These are phyloP conservation scores for Penicillium verhagenii DNA, from an alignment of 495 filamentous ascomycete species.

Conservation along the genomic window DNA sequence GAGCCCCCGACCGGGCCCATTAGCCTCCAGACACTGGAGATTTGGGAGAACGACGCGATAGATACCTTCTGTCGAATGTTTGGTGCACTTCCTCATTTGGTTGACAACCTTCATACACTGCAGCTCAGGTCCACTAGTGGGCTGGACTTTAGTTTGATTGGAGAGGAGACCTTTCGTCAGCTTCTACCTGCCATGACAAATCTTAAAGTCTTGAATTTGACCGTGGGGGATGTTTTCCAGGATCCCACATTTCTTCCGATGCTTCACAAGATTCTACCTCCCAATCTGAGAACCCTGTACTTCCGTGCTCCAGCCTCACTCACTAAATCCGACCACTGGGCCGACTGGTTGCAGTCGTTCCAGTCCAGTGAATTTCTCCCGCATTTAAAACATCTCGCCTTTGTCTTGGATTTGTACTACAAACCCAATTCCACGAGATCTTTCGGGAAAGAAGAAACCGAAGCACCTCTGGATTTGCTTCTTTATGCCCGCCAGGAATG, in stretches of 20 bases:
- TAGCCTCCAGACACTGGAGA: slow-evolving; percentile 21
- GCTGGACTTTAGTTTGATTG: slow-evolving; percentile 12
- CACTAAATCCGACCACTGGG: slow-evolving; percentile 14
- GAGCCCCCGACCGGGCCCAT: slow-evolving; percentile 2
- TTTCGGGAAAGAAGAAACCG: background rate
- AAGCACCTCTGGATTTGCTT: slow-evolving; percentile 12
- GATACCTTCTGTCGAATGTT: slow-evolving; percentile 23
- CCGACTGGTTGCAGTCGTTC: slow-evolving; percentile 21
- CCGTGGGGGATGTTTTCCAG: slow-evolving; percentile 24
- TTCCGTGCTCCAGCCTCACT: slow-evolving; percentile 27
- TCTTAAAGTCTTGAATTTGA: slow-evolving; percentile 21
- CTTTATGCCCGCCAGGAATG: slow-evolving; percentile 16
- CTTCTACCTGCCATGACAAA: slow-evolving; percentile 11
- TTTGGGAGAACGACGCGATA: slow-evolving; percentile 25
- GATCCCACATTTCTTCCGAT: slow-evolving; percentile 14
- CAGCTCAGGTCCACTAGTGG: slow-evolving; percentile 22
- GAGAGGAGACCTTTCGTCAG: slow-evolving; percentile 7
- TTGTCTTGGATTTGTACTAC: slow-evolving; percentile 24
- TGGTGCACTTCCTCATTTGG: slow-evolving; percentile 20
- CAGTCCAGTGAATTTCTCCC: slow-evolving; percentile 14
- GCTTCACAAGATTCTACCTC: slow-evolving; percentile 16
- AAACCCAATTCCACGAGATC: background rate
- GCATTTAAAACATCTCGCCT: slow-evolving; percentile 15
- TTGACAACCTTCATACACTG: slow-evolving; percentile 17
- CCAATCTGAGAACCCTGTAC: slow-evolving; percentile 18